Evolutionary conservation across 1,139 yeast species (phyloP), one percentile per base, ranked within the genome.

Genomic region (Yamadazyma atmosphaerica): DNA sequence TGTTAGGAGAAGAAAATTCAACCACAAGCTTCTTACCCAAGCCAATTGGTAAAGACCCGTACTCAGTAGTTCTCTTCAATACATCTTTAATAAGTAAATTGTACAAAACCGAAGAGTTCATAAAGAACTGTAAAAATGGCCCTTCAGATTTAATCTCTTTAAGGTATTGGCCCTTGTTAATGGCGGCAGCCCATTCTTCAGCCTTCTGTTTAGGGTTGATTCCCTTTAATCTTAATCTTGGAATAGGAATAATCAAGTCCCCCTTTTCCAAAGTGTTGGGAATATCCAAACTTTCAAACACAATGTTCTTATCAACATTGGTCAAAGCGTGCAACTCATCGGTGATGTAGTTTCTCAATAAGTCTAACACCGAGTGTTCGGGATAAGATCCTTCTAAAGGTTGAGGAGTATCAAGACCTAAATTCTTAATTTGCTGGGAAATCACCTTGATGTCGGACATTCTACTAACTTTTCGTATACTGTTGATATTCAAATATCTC

Each of bases 1-100:
- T 92, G 63, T 92, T 92, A 50, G 99, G 99, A 34, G 98, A 90
- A 4, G 97, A 88, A 58, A 94, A 92, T 64, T 92, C 99, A 51
- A 94, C 77, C 37, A 89, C 58, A 17, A 84, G 73, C 52, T 74
- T 86, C 66, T 92, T 84, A 50, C 82, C 83, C 32, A 68, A 68
- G 36, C 95, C 97, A 41, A 87, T 56, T 35, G 90, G 86, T 50
- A 85, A 72, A 38, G 81, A 66, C 49, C 99, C 99, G 60, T 79
- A 92, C 31, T 70, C 67, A 9, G 68, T 63, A 32, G 69, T 71
- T 64, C 86, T 78, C 38, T 68, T 65, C 51, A 92, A 76, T 36
- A 84, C 69, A 55, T 86, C 94, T 49, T 82, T 83, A 40, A 88
- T 68, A 27, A 88, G 88, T 45, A 84, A 67, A 47, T 81, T 75